Percentiles rank a stretch among this genome's conserved stretches.
Conservation (phyloP, 768 basidiomycete species). For the Royoungia palumana region DNA sequence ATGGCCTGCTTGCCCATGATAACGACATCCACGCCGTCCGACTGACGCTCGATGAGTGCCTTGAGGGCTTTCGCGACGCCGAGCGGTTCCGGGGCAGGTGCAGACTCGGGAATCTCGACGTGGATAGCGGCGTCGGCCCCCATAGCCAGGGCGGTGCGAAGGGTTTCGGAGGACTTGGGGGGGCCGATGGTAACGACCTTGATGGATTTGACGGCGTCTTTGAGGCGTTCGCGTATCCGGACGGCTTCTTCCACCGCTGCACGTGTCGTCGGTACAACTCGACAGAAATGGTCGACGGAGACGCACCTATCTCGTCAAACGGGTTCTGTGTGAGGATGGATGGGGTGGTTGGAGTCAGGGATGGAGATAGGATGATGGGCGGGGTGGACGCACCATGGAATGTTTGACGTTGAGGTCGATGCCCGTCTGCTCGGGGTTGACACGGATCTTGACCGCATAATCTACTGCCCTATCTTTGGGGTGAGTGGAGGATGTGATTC, state of each 20-base stretch:
- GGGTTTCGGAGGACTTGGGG: conserved; percentile 80
- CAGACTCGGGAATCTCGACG: conserved; percentile 75
- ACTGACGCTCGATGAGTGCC: conserved; percentile 65
- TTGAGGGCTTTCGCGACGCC: conserved; percentile 84
- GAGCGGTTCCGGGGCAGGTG: conserved; percentile 82
- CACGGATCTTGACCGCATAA: conserved; percentile 98
- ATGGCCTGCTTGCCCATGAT: conserved; percentile 98
- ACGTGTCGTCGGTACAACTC: neutral
- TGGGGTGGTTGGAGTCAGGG: too few relatives aligned
- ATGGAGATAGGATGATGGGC: too few relatives aligned
- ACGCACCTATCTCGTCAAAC: conserved; percentile 95
- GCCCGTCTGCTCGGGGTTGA: conserved; percentile 92
- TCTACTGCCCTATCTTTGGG: conserved; percentile 69
- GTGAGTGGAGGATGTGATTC: neutral
- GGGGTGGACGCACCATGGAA: conserved; percentile 73
- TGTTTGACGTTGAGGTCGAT: conserved; percentile 98
- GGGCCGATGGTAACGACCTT: conserved; percentile 95
- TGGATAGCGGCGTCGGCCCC: conserved; percentile 93
- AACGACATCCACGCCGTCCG: conserved; percentile 71
- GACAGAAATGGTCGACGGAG: neutral
- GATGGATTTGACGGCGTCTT: conserved; percentile 77
- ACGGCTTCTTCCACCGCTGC: conserved; percentile 96
- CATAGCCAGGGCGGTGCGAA: conserved; percentile 97
- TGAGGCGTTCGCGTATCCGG: conserved; percentile 82
- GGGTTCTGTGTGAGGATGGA: conserved; percentile 67